A percentile compares a stretch with the other conserved stretches of the same genome.
phyloP scores from a whole-genome alignment of 495 filamentous ascomycete species.

The Trichoderma erinaceum region DNA sequence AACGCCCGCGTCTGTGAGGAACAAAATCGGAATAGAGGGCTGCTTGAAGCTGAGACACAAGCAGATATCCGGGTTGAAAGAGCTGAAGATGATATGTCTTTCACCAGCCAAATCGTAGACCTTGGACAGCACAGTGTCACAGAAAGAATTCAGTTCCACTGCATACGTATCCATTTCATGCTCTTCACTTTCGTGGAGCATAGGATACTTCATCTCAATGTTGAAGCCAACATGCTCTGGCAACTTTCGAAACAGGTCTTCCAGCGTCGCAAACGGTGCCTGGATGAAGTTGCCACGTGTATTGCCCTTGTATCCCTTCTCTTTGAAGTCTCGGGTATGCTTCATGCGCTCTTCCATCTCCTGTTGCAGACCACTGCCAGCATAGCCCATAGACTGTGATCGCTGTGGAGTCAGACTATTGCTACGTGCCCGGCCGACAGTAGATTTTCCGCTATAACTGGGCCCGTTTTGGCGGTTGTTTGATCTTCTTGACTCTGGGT shows the following conservation, averaged over 20 bases:
- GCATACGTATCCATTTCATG: slow-evolving; percentile 97
- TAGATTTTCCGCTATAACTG: slow-evolving; percentile 24
- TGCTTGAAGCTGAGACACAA: slow-evolving; percentile 90
- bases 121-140: slow-evolving; percentile 82
- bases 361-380: slow-evolving; percentile 22
- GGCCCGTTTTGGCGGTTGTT: slow-evolving; percentile 1
- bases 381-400: slow-evolving; percentile 42
- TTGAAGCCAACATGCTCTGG: slow-evolving; percentile 85
- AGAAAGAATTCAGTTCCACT: slow-evolving; percentile 94
- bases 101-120: slow-evolving; percentile 66
- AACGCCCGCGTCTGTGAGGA: slow-evolving; percentile 83
- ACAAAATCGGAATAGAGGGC: slow-evolving; percentile 89
- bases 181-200: slow-evolving; percentile 88
- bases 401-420: slow-evolving; percentile 35
- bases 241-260: slow-evolving; percentile 84
- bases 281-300: slow-evolving; percentile 90
- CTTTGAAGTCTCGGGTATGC: slow-evolving; percentile 88
- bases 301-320: slow-evolving; percentile 88
- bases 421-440: slow-evolving; percentile 25
- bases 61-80: slow-evolving; percentile 96
- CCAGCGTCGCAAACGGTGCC: slow-evolving; percentile 86
- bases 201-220: slow-evolving; percentile 98
- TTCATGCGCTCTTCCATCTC: slow-evolving; percentile 89
- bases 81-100: slow-evolving; percentile 88
- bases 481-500: slow-evolving; percentile 41